phyloP scores from a whole-genome alignment of 208 protist genomes.

The Crithidia expoeki region DNA sequence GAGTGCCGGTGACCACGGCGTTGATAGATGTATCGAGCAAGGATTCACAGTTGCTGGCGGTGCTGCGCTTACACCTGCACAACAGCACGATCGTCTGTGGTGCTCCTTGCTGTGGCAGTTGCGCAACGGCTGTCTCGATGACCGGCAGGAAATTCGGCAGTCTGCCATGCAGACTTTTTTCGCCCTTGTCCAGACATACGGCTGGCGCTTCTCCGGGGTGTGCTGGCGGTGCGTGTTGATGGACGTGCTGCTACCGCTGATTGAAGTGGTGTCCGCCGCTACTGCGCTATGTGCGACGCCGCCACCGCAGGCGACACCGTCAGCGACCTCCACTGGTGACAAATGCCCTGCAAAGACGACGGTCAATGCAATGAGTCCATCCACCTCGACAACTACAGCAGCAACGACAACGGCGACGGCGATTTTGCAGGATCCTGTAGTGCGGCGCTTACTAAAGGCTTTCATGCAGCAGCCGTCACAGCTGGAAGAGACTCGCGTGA shows the following conservation, averaged over 20 bases:
- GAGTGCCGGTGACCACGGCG: too few relatives aligned
- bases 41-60: not conserved
- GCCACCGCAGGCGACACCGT: conserved; percentile 1
- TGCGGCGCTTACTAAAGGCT: conserved; percentile 23
- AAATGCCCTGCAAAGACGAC: not conserved
- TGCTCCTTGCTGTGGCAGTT: conserved; percentile 60
- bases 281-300: conserved; percentile 34
- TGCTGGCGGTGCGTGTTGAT: conserved; percentile 65
- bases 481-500: conserved; percentile 63
- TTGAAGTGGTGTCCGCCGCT: conserved; percentile 49
- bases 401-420: not conserved
- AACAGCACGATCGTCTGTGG: conserved; percentile 37
- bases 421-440: not conserved
- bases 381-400: not conserved
- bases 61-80: not conserved
- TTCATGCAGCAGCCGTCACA: conserved; percentile 36
- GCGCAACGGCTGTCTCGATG: conserved; percentile 45
- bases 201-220: conserved; percentile 48
- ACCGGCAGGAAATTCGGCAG: conserved; percentile 82
- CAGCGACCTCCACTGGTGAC: too few relatives aligned
- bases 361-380: not conserved
- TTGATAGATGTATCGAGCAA: not conserved
- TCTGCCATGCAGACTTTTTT: conserved; percentile 84
- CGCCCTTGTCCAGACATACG: conserved; percentile 79
- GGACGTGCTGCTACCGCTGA: conserved; percentile 55